phyloP scores from a whole-genome alignment of 257 asterid species.

The Solanum megistacrolobum region DNA sequence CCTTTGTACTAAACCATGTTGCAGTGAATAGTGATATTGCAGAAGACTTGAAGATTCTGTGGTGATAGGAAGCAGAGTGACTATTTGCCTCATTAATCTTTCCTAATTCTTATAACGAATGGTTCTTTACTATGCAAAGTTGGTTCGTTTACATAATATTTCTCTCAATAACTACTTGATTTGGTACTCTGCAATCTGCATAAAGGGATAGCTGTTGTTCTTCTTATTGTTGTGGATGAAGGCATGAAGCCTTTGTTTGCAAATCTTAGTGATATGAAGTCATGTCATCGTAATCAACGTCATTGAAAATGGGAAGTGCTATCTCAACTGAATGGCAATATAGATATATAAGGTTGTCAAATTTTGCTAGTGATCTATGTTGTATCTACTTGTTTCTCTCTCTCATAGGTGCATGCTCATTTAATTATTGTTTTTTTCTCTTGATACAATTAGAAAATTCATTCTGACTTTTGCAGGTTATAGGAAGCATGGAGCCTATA shows the following conservation, averaged over 20 bases:
- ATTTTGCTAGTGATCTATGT: not conserved
- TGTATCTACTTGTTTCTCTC: not conserved
- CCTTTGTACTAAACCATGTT: not conserved
- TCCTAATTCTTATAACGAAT: not conserved
- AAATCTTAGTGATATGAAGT: not conserved
- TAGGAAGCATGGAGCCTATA: constrained; percentile 25
- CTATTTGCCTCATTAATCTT: not conserved
- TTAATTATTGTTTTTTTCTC: not conserved
- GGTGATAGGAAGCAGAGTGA: not conserved
- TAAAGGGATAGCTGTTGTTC: not conserved
- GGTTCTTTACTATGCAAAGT: not conserved
- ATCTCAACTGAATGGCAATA: not conserved
- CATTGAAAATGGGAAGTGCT: not conserved
- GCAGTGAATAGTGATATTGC: not conserved
- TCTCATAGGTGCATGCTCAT: not conserved
- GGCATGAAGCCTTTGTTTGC: not conserved
- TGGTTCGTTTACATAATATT: not conserved
- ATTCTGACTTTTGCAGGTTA: constrained; percentile 20
- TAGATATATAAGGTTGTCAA: not conserved
- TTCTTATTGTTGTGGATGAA: not conserved
- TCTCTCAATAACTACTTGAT: not conserved
- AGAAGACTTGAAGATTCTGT: not conserved
- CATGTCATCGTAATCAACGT: not conserved
- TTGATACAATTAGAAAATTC: not conserved
- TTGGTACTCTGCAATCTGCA: not conserved